Base-by-base conservation (phyloP, 768 basidiomycete genomes). In the Leccinum broughii region DNA sequence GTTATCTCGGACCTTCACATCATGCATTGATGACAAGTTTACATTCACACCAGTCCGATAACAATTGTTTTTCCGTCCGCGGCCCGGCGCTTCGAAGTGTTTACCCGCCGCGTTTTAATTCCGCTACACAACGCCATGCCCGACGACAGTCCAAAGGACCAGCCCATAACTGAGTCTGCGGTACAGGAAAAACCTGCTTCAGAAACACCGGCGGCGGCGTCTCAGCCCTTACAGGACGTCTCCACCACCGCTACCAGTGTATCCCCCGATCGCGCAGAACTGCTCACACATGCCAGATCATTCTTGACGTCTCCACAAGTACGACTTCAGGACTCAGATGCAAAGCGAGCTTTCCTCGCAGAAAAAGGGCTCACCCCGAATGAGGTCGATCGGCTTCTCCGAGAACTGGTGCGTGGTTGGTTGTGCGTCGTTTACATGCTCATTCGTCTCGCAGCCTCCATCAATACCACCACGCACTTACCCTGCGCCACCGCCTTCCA, bases 221-320 rank as follows among this genome's bases (percentile, higher is more conserved):
- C 57, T 24, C 61, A 57, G 39, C 55, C 50, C 4, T 30, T 37
- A n/a, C 63, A 57, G 41, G 44, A 55, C 24, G 41, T 15, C 28
- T 22, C 62, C 17, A 3, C 56, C 37, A 14, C 61, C 15, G 11
- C 20, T 32, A 8, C 54, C 30, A 32, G 30, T 32, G 30, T 32
- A 39, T 46, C 56, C 41, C 3, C 57, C 20, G 70, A 78, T 63
- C 74, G 82, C 54, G 50, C 70, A 55, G 81, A 84, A 39, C 75
- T 87, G 20, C 63, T 87, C 17, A 56, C 76, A 34, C 82, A 79
- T 57, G 90, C 89, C 9, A 82, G 86, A 24, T 64, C 80, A 11
- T 92, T 93, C 69, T 76, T 93, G 15, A 71, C 72, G 11, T 89
- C 90, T 3, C 85, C 88, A 3, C 86, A 88, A 66, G 80, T 89